Conservation (phyloP, 139 green algal genomes). For the Cymbomonas tetramitiformis region DNA sequence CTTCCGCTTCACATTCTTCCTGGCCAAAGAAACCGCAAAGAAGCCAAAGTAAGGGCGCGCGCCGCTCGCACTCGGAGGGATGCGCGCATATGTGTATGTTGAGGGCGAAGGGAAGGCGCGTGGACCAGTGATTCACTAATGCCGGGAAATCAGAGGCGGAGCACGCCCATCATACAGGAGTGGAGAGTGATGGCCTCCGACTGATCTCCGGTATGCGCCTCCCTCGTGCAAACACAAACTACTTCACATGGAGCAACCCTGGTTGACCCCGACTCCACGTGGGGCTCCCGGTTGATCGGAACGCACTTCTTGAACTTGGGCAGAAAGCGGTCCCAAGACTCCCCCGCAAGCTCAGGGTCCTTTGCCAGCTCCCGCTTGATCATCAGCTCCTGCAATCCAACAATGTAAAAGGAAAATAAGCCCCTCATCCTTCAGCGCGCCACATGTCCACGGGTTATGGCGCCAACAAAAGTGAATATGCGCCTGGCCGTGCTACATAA, state of each 20-base stretch:
- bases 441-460: neutral
- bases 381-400: slow-evolving; percentile 75
- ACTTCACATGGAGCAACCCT: too few species aligned
- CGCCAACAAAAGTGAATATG: neutral
- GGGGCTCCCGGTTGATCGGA: neutral
- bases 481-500: neutral
- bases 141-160: too few species aligned
- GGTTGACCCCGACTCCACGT: neutral
- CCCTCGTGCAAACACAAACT: too few species aligned
- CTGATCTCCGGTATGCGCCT: too few species aligned
- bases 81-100: too few species aligned
- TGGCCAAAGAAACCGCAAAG: neutral
- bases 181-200: too few species aligned
- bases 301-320: slow-evolving; percentile 99
- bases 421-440: neutral
- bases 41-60: neutral
- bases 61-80: neutral
- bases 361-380: slow-evolving; percentile 96
- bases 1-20: slow-evolving; percentile 86
- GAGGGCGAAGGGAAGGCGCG: too few species aligned
- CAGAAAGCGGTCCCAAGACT: slow-evolving; percentile 96
- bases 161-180: too few species aligned
- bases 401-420: neutral
- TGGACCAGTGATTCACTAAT: too few species aligned
- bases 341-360: slow-evolving; percentile 60